Percentiles rank a stretch among this genome's conserved stretches.
phyloP scores from a whole-genome alignment of 116 monocot genomes.

The Papilionanthe hybrid region DNA sequence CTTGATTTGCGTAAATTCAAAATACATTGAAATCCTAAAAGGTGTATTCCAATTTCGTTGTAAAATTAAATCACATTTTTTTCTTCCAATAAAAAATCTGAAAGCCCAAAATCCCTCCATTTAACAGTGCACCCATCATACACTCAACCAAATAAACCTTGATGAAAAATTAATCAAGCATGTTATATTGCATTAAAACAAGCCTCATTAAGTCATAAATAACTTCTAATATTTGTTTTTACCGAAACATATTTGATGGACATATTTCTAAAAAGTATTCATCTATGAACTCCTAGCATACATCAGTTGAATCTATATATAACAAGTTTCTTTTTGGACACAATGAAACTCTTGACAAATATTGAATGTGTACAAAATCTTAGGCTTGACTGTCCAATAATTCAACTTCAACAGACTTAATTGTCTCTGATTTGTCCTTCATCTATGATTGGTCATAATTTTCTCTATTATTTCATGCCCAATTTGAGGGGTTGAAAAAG shows the following conservation, averaged over 20 bases:
- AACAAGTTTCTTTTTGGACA: background rate
- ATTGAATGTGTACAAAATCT: background rate
- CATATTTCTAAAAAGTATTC: background rate
- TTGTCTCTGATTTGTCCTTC: too few relatives aligned
- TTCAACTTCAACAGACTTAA: too few relatives aligned
- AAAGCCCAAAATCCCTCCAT: too few relatives aligned
- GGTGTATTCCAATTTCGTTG: background rate
- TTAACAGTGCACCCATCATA: too few relatives aligned
- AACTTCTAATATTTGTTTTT: background rate
- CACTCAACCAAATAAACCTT: too few relatives aligned
- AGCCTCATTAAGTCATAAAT: background rate
- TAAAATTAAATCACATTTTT: background rate
- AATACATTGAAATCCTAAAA: too few relatives aligned
- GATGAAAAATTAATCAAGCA: background rate
- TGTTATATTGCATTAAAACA: background rate
- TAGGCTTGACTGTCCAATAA: background rate
- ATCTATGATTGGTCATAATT: too few relatives aligned
- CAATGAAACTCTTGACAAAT: too few relatives aligned
- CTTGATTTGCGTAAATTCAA: too few relatives aligned
- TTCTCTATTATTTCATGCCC: too few relatives aligned
- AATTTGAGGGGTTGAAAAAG: too few relatives aligned
- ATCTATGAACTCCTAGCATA: background rate
- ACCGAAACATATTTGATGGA: background rate
- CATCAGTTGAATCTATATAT: background rate
- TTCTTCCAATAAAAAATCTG: background rate